A percentile compares a stretch with the other conserved stretches of the same genome.
Evolutionary conservation across 106 monocot genomes (phyloP).

Genomic region (Cymbidium sinense): DNA sequence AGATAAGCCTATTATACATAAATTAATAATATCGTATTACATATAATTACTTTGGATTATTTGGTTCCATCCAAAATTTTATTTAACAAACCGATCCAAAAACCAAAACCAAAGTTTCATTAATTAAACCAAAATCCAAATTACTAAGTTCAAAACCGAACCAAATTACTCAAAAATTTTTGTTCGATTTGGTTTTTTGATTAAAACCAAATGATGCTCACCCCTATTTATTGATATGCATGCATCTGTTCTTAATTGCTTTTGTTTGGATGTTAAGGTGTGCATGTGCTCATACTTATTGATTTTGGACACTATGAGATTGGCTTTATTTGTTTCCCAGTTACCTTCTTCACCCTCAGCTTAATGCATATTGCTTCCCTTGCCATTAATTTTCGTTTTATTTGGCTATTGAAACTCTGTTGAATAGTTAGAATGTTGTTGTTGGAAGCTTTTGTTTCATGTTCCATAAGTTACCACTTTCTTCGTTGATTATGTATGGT

Average conservation of each 20-base stretch:
- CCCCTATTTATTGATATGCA: neutral
- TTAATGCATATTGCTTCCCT: neutral
- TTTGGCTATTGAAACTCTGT: neutral
- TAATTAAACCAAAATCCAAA: too few relatives aligned
- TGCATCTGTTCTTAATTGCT: neutral
- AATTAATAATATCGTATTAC: too few relatives aligned
- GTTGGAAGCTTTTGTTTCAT: neutral
- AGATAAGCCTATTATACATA: too few relatives aligned
- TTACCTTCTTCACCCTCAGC: neutral
- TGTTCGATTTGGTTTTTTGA: too few relatives aligned
- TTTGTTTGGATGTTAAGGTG: neutral
- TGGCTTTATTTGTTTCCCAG: neutral
- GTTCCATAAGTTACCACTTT: neutral
- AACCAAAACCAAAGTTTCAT: too few relatives aligned
- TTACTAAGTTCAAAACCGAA: too few relatives aligned
- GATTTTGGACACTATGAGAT: neutral
- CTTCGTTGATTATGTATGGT: too few relatives aligned
- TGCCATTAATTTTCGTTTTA: neutral
- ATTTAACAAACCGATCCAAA: too few relatives aligned
- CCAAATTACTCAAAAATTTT: too few relatives aligned
- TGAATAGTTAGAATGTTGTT: neutral
- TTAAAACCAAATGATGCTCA: too few relatives aligned
- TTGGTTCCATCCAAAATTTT: too few relatives aligned
- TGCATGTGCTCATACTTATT: neutral
- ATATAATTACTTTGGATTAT: too few relatives aligned